Conservation (phyloP, 805 yeast genomes). For the Ogataea ramenticola region DNA sequence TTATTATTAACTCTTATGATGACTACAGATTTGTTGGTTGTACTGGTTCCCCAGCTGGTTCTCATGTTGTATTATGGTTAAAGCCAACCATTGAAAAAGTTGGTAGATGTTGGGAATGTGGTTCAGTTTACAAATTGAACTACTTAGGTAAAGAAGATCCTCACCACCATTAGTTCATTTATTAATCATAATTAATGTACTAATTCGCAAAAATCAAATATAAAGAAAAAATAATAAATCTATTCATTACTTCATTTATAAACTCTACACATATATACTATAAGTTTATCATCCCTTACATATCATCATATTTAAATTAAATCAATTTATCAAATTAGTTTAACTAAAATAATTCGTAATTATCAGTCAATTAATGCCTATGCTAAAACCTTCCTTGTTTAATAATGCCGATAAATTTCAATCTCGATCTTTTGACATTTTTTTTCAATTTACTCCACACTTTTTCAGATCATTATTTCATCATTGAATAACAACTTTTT, state of each 20-base stretch:
- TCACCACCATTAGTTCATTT: conserved; percentile 34
- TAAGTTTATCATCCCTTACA: too few relatives aligned
- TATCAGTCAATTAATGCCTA: too few relatives aligned
- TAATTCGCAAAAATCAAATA: neutral
- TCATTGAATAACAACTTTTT: too few relatives aligned
- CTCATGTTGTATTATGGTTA: conserved; percentile 90
- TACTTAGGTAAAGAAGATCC: conserved; percentile 74
- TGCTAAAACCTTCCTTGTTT: too few relatives aligned
- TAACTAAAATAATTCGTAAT: neutral
- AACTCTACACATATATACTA: too few relatives aligned
- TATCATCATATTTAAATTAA: neutral
- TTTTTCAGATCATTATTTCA: too few relatives aligned
- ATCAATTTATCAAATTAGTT: neutral
- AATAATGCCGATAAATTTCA: too few relatives aligned
- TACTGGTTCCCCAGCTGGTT: conserved; percentile 91
- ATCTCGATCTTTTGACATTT: too few relatives aligned
- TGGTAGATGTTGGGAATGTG: conserved; percentile 98
- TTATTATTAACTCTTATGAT: conserved; percentile 82
- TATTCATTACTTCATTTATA: too few relatives aligned
- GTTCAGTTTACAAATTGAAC: conserved; percentile 86
- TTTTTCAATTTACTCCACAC: too few relatives aligned
- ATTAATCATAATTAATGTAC: too few relatives aligned
- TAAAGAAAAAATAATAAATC: neutral
- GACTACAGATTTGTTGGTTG: conserved; percentile 95
- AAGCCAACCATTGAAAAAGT: conserved; percentile 75